A percentile compares a stretch with the other conserved stretches of the same genome.
phyloP scores from a whole-genome alignment of 1,139 yeast genomes.

The Suhomyces choctaworum region DNA sequence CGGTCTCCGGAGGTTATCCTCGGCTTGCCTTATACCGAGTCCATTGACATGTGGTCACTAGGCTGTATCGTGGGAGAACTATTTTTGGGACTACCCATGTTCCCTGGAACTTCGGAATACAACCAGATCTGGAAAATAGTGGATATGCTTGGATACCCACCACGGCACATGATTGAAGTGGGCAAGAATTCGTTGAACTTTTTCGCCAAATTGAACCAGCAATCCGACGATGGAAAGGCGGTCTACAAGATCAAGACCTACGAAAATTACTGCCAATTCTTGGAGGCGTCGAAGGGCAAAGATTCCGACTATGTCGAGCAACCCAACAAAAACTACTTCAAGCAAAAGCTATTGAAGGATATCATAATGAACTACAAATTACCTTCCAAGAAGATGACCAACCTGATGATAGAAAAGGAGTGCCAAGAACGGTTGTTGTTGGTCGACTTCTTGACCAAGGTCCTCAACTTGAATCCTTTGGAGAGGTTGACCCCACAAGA shows the following conservation, averaged over 20 bases:
- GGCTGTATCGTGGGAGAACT: slow-evolving; percentile 96
- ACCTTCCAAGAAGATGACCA: slow-evolving; percentile 72
- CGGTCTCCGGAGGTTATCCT: slow-evolving; percentile 93
- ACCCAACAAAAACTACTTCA: slow-evolving; percentile 83
- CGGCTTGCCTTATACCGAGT: slow-evolving; percentile 87
- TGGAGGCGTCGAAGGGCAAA: slow-evolving; percentile 30
- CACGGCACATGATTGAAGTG: slow-evolving; percentile 95
- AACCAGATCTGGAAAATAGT: slow-evolving; percentile 84
- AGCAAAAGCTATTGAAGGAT: slow-evolving; percentile 69
- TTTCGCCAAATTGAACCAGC: slow-evolving; percentile 46
- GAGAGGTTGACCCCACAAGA: slow-evolving; percentile 98
- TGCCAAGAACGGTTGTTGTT: slow-evolving; percentile 69
- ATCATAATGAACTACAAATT: slow-evolving; percentile 73
- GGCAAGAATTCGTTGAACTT: slow-evolving; percentile 82
- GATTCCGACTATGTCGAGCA: slow-evolving; percentile 56
- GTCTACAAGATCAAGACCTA: slow-evolving; percentile 32
- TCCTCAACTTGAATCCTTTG: slow-evolving; percentile 81
- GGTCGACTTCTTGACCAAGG: slow-evolving; percentile 75
- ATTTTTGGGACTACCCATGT: slow-evolving; percentile 88
- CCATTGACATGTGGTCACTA: slow-evolving; percentile 97
- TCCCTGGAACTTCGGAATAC: slow-evolving; percentile 94
- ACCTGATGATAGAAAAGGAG: slow-evolving; percentile 65
- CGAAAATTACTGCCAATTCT: slow-evolving; percentile 42
- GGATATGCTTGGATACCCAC: slow-evolving; percentile 84
- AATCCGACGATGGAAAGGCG: slow-evolving; percentile 30